These are phyloP conservation scores for Saturnispora silvae DNA, from an alignment of 805 yeast genomes.

Conservation along the genomic window DNA sequence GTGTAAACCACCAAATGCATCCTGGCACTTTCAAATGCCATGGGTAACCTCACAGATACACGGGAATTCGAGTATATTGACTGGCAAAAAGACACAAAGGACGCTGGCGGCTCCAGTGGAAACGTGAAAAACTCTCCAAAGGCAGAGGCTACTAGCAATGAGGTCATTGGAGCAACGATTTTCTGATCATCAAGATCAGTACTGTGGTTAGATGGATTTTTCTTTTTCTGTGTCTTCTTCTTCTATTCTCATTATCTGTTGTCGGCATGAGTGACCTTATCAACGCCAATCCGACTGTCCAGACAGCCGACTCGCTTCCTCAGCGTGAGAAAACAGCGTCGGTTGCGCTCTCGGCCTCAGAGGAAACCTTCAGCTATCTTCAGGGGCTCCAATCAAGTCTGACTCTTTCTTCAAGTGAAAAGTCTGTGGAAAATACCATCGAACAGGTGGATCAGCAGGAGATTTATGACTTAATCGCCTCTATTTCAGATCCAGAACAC, in stretches of 20 bases:
- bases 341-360: background rate
- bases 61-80: constrained; percentile 45
- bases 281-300: constrained; percentile 83
- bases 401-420: background rate
- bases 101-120: constrained; percentile 33
- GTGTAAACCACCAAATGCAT: constrained; percentile 57
- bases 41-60: constrained; percentile 35
- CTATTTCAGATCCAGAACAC: constrained; percentile 94
- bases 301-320: constrained; percentile 70
- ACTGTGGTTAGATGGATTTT: too few species aligned
- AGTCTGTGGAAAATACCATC: constrained; percentile 11
- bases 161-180: too few species aligned
- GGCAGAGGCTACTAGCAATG: constrained; percentile 25
- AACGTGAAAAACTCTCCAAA: constrained; percentile 43
- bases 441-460: constrained; percentile 84
- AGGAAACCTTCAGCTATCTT: constrained; percentile 1
- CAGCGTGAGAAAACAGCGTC: constrained; percentile 34
- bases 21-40: constrained; percentile 52
- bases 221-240: background rate
- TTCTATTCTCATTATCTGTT: background rate
- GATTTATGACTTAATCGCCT: constrained; percentile 73
- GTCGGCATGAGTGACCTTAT: constrained; percentile 52
- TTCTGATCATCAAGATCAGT: too few species aligned
- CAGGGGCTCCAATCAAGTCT: constrained; percentile 2
- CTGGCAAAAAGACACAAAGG: constrained; percentile 31